Conservation (phyloP, 495 filamentous ascomycete species). For the Melanomma pulvis-pyrius region DNA sequence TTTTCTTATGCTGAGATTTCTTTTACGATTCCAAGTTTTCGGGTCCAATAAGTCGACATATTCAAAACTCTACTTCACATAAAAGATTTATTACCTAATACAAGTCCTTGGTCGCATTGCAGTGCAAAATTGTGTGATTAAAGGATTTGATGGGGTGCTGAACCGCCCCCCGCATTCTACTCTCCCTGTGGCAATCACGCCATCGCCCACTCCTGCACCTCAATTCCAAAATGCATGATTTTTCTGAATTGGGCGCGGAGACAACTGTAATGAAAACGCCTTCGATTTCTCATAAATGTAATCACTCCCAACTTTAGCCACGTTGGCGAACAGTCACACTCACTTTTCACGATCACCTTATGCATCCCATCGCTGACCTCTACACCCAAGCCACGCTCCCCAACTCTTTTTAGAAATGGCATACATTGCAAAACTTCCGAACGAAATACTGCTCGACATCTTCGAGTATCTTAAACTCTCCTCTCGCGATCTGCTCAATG, state of each 20-base stretch:
- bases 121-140: background rate
- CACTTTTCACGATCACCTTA: background rate
- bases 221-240: background rate
- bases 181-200: background rate
- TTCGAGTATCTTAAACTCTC: slow-evolving; percentile 11
- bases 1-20: background rate
- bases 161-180: background rate
- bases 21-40: background rate
- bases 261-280: background rate
- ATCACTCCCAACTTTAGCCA: background rate
- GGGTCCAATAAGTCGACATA: background rate
- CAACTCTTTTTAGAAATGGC: background rate
- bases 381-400: background rate
- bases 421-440: background rate
- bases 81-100: background rate
- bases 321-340: background rate
- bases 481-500: background rate
- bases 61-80: no score
- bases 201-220: background rate
- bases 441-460: slow-evolving; percentile 18
- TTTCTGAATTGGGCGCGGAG: background rate
- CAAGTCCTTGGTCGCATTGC: background rate
- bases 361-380: background rate
- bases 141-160: background rate
- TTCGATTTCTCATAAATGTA: background rate